These are phyloP conservation scores for Mortierella hygrophila DNA, from an alignment of 192 early-diverging fungal species.

Conservation along the genomic window DNA sequence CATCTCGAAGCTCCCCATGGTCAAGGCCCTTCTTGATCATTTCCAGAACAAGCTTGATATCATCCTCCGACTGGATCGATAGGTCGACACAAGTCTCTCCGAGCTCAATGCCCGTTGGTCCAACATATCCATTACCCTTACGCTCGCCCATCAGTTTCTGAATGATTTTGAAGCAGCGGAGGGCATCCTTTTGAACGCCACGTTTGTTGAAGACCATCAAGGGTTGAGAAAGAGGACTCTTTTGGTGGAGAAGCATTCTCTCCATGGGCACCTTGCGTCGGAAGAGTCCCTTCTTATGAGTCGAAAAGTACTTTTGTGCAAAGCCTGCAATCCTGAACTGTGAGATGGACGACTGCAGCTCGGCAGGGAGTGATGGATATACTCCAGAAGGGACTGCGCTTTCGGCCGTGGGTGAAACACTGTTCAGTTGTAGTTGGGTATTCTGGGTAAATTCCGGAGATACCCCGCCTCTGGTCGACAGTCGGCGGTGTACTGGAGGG, in stretches of 20 bases:
- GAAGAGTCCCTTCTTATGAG: conserved; percentile 89
- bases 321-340: conserved; percentile 89
- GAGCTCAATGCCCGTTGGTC: conserved; percentile 43
- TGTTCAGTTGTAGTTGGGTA: background rate
- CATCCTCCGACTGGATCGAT: conserved; percentile 51
- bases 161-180: conserved; percentile 86
- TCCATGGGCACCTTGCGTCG: conserved; percentile 88
- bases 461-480: background rate
- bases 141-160: conserved; percentile 89
- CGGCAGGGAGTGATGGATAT: conserved; percentile 59
- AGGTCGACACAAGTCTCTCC: conserved; percentile 56
- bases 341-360: conserved; percentile 78
- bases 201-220: conserved; percentile 84
- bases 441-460: conserved; percentile 1
- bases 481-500: conserved; percentile 16
- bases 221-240: conserved; percentile 81
- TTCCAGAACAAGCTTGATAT: conserved; percentile 77
- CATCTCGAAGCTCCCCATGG: conserved; percentile 87
- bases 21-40: conserved; percentile 84
- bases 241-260: conserved; percentile 88
- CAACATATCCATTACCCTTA: conserved; percentile 52
- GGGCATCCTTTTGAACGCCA: conserved; percentile 87
- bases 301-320: conserved; percentile 92
- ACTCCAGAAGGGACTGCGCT: conserved; percentile 13
- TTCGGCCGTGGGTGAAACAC: background rate